Percentiles rank a stretch among this genome's conserved stretches.
These are phyloP conservation scores for Agroathelia rolfsii DNA, from an alignment of 1,284 basidiomycete genomes.

Conservation along the genomic window DNA sequence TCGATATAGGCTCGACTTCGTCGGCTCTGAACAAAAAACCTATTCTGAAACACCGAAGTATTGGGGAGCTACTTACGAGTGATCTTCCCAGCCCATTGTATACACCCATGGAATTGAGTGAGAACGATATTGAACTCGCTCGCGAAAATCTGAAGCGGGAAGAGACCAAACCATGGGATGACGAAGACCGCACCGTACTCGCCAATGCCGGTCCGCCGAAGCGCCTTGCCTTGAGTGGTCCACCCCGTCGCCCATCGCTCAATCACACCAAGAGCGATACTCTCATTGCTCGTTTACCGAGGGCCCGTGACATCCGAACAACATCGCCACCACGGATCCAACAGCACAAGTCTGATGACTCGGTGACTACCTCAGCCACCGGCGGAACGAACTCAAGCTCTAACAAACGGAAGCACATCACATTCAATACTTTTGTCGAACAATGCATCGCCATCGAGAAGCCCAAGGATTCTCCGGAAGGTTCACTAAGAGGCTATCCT, in stretches of 20 bases:
- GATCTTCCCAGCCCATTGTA: slow-evolving; percentile 47
- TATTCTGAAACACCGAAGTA: slow-evolving; percentile 92
- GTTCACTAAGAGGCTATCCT: too few relatives aligned
- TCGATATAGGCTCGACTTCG: slow-evolving; percentile 27
- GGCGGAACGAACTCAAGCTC: slow-evolving; percentile 9
- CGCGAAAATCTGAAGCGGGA: slow-evolving; percentile 23
- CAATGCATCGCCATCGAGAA: slow-evolving; percentile 94
- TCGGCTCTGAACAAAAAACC: slow-evolving; percentile 54
- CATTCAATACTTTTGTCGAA: slow-evolving; percentile 97
- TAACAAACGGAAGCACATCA: slow-evolving; percentile 77
- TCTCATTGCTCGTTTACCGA: slow-evolving; percentile 51
- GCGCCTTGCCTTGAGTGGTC: slow-evolving; percentile 9
- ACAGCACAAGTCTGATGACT: neutral
- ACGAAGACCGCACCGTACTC: slow-evolving; percentile 11
- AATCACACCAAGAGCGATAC: slow-evolving; percentile 80
- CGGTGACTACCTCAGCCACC: slow-evolving; percentile 5
- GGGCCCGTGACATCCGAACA: slow-evolving; percentile 44
- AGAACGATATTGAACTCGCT: slow-evolving; percentile 25
- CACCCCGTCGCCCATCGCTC: slow-evolving; percentile 43
- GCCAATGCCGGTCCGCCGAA: slow-evolving; percentile 14
- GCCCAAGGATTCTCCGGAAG: slow-evolving; percentile 29
- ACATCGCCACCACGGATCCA: slow-evolving; percentile 57
- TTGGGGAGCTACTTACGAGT: slow-evolving; percentile 78
- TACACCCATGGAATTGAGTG: slow-evolving; percentile 28
- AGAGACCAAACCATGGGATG: slow-evolving; percentile 12